Percentiles rank a stretch among this genome's conserved stretches.
These are phyloP conservation scores for Pseudogymnoascus sp. DNA, from an alignment of 2,329 filamentous ascomycete species.

Conservation along the genomic window DNA sequence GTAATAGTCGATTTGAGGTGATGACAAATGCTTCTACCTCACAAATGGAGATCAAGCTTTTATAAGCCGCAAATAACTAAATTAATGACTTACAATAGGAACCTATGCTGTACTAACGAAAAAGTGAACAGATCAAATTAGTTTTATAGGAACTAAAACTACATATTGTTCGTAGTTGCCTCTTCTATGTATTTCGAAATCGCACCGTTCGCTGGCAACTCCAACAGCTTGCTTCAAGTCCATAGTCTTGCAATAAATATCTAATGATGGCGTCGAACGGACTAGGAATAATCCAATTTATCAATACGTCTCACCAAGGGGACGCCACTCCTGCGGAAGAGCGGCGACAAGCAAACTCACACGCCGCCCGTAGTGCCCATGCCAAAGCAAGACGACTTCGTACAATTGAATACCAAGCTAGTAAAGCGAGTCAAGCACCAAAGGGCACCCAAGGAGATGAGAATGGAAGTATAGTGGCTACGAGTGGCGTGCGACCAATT, in stretches of 20 bases:
- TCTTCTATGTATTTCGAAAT: not conserved
- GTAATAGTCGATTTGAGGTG: not conserved
- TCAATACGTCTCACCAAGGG: not conserved
- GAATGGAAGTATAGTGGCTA: not conserved
- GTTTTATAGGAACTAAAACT: not conserved
- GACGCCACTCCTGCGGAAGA: not conserved
- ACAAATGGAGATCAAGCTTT: not conserved
- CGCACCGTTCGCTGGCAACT: not conserved
- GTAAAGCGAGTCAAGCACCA: not conserved
- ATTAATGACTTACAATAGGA: not conserved
- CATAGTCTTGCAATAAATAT: not conserved
- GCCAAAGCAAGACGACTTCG: slow-evolving; percentile 12
- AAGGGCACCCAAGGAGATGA: not conserved
- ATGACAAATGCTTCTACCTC: not conserved
- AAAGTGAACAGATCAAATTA: not conserved
- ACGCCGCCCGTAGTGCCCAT: slow-evolving; percentile 14
- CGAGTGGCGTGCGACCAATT: not conserved
- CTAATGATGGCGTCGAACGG: not conserved
- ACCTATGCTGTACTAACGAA: not conserved
- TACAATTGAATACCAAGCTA: slow-evolving; percentile 10
- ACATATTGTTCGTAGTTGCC: not conserved
- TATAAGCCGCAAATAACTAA: not conserved
- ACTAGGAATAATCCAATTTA: not conserved
- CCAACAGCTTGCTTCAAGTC: not conserved
- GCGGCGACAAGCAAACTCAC: slow-evolving; percentile 11